Conservation (phyloP, 1,139 yeast species). For the Magnusiomyces clavatus region DNA sequence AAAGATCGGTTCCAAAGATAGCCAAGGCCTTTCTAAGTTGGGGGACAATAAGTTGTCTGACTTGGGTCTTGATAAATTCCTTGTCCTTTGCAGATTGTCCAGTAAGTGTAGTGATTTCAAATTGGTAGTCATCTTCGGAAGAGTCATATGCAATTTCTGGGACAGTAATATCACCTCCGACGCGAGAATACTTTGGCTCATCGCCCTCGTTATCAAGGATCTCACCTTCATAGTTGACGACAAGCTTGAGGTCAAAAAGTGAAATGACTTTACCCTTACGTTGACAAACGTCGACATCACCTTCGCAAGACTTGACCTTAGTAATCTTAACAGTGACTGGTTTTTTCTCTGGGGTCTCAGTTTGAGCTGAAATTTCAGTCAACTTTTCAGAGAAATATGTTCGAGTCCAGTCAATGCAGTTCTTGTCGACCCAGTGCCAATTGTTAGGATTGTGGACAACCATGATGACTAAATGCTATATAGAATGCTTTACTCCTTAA, state of each 20-base stretch:
- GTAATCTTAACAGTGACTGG: conserved; percentile 31
- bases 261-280: conserved; percentile 95
- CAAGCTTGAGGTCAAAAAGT: conserved; percentile 70
- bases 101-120: conserved; percentile 49
- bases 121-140: conserved; percentile 75
- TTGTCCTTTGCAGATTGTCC: conserved; percentile 43
- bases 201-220: conserved; percentile 28
- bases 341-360: conserved; percentile 33
- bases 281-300: conserved; percentile 95
- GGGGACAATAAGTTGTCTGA: conserved; percentile 61
- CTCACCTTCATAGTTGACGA: conserved; percentile 50
- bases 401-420: conserved; percentile 87
- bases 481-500: background rate
- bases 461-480: conserved; percentile 33
- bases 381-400: conserved; percentile 61
- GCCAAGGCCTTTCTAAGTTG: conserved; percentile 51
- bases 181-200: conserved; percentile 24
- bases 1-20: conserved; percentile 70
- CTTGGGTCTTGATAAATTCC: conserved; percentile 40
- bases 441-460: conserved; percentile 70
- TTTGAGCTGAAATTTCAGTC: conserved; percentile 41
- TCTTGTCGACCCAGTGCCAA: conserved; percentile 97
- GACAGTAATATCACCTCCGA: conserved; percentile 60
- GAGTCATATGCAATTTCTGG: conserved; percentile 98
- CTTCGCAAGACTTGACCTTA: conserved; percentile 65